A percentile compares a stretch with the other conserved stretches of the same genome.
Conservation (phyloP, 2,329 filamentous ascomycete species). For the Onygenales sp. region DNA sequence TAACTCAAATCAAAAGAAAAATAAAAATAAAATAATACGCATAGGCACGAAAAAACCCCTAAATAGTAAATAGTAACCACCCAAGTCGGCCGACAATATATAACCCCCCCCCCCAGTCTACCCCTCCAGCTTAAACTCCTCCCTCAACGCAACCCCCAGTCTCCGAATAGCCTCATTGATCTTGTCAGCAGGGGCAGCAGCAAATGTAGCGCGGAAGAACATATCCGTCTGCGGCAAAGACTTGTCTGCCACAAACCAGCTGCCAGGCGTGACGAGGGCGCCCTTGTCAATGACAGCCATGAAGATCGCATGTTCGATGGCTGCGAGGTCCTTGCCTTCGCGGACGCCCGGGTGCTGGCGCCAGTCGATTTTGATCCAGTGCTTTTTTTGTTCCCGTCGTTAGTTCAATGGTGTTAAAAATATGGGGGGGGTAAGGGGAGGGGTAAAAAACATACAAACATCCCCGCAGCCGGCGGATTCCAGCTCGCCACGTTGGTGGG, state of each 20-base stretch:
- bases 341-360: constrained; percentile 33
- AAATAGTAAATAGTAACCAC: background rate
- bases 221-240: constrained; percentile 51
- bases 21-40: too few species aligned
- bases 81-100: background rate
- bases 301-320: constrained; percentile 81
- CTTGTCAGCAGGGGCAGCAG: constrained; percentile 61
- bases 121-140: constrained; percentile 44
- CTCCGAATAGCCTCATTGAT: constrained; percentile 65
- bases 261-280: constrained; percentile 73
- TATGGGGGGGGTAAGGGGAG: background rate
- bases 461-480: constrained; percentile 71
- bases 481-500: constrained; percentile 66
- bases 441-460: constrained; percentile 64
- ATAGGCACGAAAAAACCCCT: background rate
- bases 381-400: constrained; percentile 16
- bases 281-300: constrained; percentile 63
- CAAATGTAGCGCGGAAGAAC: constrained; percentile 87
- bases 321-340: constrained; percentile 27
- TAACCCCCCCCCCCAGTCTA: background rate
- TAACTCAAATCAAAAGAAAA: too few species aligned
- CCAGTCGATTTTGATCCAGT: constrained; percentile 41
- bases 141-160: constrained; percentile 64
- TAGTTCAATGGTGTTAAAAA: background rate
- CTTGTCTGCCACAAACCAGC: constrained; percentile 79